Evolutionary conservation across 1,284 basidiomycete genomes (phyloP).

Genomic region (Puccinia novopanici): DNA sequence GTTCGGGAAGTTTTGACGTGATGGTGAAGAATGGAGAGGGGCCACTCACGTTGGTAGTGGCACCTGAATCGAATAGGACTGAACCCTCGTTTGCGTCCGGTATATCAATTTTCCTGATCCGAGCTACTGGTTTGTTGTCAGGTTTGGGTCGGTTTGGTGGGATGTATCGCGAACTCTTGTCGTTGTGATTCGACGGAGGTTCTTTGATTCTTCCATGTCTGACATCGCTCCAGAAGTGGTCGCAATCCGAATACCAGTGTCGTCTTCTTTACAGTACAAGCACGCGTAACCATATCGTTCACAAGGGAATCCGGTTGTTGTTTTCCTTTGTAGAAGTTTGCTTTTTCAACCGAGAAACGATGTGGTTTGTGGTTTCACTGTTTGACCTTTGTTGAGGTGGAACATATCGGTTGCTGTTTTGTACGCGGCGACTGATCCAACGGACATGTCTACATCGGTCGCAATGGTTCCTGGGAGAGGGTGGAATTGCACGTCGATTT

Average conservation of each 20-base stretch:
- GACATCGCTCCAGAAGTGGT: not conserved
- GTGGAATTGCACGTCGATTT: not conserved
- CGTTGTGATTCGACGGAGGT: not conserved
- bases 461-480: not conserved
- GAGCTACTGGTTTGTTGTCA: no score
- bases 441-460: not conserved
- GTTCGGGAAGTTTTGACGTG: not conserved
- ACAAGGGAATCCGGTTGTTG: not conserved
- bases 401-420: not conserved
- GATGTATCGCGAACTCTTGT: not conserved
- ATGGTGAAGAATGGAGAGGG: conserved; percentile 3
- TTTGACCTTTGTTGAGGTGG: not conserved
- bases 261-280: not conserved
- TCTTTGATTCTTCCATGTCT: not conserved
- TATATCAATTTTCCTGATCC: not conserved
- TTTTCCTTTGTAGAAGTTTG: not conserved
- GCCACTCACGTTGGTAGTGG: conserved; percentile 2
- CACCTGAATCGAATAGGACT: not conserved
- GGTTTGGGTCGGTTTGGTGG: not conserved
- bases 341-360: not conserved
- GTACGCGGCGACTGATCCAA: not conserved
- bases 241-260: not conserved
- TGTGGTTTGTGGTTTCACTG: not conserved
- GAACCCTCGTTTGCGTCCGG: not conserved
- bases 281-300: not conserved